Conservation (phyloP, 2,329 filamentous ascomycete species). For the Geoglossum cookeanum region DNA sequence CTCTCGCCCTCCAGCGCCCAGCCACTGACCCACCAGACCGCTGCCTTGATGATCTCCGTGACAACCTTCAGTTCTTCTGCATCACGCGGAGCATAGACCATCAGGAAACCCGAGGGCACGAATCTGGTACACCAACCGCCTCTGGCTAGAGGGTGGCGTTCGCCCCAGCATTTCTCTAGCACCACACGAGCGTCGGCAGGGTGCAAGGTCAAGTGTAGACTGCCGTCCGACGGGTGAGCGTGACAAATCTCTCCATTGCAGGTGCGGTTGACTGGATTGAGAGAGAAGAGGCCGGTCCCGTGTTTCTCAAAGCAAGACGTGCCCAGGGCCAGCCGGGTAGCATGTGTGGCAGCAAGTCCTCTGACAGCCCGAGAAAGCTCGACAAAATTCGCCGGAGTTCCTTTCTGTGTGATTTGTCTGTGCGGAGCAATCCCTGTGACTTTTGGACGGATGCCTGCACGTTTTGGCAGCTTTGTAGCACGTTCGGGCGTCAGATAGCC, state of each 20-base stretch:
- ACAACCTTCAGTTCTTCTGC: slow-evolving; percentile 48
- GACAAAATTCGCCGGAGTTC: slow-evolving; percentile 33
- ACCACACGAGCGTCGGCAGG: slow-evolving; percentile 56
- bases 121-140: slow-evolving; percentile 47
- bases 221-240: slow-evolving; percentile 56
- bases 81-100: slow-evolving; percentile 64
- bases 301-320: slow-evolving; percentile 70
- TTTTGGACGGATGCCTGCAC: slow-evolving; percentile 42
- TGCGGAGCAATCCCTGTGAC: slow-evolving; percentile 68
- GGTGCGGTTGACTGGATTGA: slow-evolving; percentile 44
- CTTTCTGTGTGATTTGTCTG: slow-evolving; percentile 53
- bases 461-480: slow-evolving; percentile 33
- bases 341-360: slow-evolving; percentile 26
- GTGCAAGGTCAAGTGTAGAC: slow-evolving; percentile 63
- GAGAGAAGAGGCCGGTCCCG: slow-evolving; percentile 55
- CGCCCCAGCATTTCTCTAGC: slow-evolving; percentile 60
- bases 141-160: slow-evolving; percentile 45
- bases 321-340: slow-evolving; percentile 30
- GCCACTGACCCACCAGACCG: slow-evolving; percentile 47
- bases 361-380: slow-evolving; percentile 34
- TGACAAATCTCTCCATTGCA: slow-evolving; percentile 71
- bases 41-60: slow-evolving; percentile 51
- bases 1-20: not conserved
- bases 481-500: slow-evolving; percentile 35
- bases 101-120: slow-evolving; percentile 55